Evolutionary conservation across 139 green algal genomes (phyloP), one percentile per base, ranked within the genome.

Genomic region (Tetraselmis striata): DNA sequence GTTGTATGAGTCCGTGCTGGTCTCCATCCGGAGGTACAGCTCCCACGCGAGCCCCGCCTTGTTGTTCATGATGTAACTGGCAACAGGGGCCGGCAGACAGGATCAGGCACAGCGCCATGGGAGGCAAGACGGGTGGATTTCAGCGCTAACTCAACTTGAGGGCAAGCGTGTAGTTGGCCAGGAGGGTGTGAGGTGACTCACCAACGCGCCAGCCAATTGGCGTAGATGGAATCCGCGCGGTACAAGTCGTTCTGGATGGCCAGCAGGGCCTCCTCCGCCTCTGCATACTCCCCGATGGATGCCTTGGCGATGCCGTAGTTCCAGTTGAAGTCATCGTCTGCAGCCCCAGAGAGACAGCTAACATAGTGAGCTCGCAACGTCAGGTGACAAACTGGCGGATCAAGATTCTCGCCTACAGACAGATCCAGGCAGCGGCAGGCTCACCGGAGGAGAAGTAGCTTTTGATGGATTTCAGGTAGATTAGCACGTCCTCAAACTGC

Each of bases 301-400:
- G 89, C 90, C 76, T 89, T 85, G 0, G 94, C 90, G 28, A 97
- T 88, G 76, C 91, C 94, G 77, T 91, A 92, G 86, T 98, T 96
- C 94, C 94, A 98, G 84, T 91, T 93, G 85, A 97, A 96, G 84
- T 91, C 90, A 31, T 96, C 90, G 67, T 97, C 93, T 28, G 85
- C 84, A n/a, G n/a, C n/a, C n/a, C n/a, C n/a, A n/a, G n/a, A n/a
- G n/a, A n/a, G n/a, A n/a, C 67, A 67, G 1, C n/a, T n/a, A n/a
- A n/a, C n/a, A 28, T 82, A 86, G 75, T 86, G 86, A 5, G 59
- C 59, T 25, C 59, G 25, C 59, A n/a, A n/a, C n/a, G n/a, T n/a
- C n/a, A n/a, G n/a, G n/a, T n/a, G n/a, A n/a, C n/a, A n/a, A n/a
- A n/a, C n/a, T n/a, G n/a, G n/a, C n/a, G n/a, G n/a, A n/a, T n/a